Evolutionary conservation across 2,329 filamentous ascomycete genomes (phyloP).

Genomic region (Scedosporium minutisporum): DNA sequence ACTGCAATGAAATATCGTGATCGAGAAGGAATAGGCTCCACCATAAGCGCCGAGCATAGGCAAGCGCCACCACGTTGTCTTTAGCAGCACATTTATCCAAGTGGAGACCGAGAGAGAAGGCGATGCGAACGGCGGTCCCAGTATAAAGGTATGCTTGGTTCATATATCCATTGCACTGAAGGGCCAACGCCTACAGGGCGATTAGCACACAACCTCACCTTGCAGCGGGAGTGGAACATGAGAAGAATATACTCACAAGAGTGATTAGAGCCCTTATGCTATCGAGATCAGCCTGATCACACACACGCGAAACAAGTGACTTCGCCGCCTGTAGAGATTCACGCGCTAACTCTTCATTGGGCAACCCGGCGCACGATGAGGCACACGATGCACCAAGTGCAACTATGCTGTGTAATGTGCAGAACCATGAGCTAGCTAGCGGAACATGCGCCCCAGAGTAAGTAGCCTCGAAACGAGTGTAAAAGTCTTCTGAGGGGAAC

Average conservation of each 20-base stretch:
- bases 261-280: not conserved
- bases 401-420: not conserved
- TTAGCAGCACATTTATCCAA: not conserved
- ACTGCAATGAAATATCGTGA: not conserved
- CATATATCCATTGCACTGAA: not conserved
- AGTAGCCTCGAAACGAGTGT: not conserved
- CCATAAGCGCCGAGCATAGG: not conserved
- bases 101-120: not conserved
- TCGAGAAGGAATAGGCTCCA: not conserved
- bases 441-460: not conserved
- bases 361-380: not conserved
- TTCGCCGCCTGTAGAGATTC: not conserved
- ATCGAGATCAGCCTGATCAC: not conserved
- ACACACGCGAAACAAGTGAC: not conserved
- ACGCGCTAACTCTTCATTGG: not conserved
- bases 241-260: not conserved
- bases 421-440: not conserved
- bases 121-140: not conserved
- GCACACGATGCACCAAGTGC: not conserved
- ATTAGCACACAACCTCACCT: too few relatives aligned
- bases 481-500: not conserved
- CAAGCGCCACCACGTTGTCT: not conserved
- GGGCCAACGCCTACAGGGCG: not conserved
- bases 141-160: not conserved
- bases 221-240: not conserved